Evolutionary conservation across 306 rosid species (phyloP), one percentile per base, ranked within the genome.

Genomic region (Styphnolobium japonicum): DNA sequence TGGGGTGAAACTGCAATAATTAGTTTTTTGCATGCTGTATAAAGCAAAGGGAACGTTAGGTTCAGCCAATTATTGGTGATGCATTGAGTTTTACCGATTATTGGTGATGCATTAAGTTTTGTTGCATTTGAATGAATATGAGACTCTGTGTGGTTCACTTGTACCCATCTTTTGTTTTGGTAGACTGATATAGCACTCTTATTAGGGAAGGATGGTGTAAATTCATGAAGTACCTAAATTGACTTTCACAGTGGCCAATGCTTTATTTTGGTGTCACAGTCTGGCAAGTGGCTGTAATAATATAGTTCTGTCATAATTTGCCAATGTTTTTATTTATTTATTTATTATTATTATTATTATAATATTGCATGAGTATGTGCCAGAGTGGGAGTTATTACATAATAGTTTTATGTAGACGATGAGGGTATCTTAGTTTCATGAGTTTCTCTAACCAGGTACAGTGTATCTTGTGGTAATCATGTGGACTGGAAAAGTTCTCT

Each of bases 91-190:
- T n/a, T n/a, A n/a, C n/a, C 14, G 63, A 37, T 51, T 29, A 64
- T 64, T 36, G n/a, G 27, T 46, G n/a, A 33, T 66, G 60, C 45
- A 10, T 22, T 31, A 19, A 22, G 14, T 34, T 67, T 52, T 31
- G 16, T 53, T 75, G 43, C 61, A 42, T 45, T 71, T 67, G 78
- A 48, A 51, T 67, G 78, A 48, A 51, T 55, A 33, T 25, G 74
- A 67, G 33, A 23, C 36, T 43, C 34, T 3, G 21, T 66, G 34
- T 11, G 16, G 21, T 57, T 45, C 57, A 33, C 52, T 81, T 55
- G 14, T 48, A 39, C 29, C 18, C 45, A 33, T 18, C 18, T 10
- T 11, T 4, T 40, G 6, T 23, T 45, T 45, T 2, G 5, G n/a
- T 52, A 11, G 77, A 42, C 45, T 52, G 36, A 19, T 71, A 53